phyloP scores from a whole-genome alignment of 805 yeast genomes.

The Metschnikowia chrysomelidarum region DNA sequence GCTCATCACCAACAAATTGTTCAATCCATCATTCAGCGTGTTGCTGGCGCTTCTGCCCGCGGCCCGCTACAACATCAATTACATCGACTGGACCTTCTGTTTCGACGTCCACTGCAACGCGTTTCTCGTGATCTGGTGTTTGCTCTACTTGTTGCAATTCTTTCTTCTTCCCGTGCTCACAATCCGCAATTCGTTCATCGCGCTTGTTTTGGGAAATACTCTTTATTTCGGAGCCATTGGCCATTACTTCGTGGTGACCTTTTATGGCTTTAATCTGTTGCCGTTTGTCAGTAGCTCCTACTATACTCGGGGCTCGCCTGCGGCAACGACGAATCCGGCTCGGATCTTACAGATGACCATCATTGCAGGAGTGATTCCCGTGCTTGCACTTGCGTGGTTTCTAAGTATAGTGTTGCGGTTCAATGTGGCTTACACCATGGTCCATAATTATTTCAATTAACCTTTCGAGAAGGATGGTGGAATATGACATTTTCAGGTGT shows the following conservation, averaged over 20 bases:
- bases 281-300: slow-evolving; percentile 29
- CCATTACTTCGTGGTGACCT: slow-evolving; percentile 76
- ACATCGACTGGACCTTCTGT: slow-evolving; percentile 89
- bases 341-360: slow-evolving; percentile 49
- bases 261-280: slow-evolving; percentile 70
- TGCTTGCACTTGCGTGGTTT: slow-evolving; percentile 56
- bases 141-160: slow-evolving; percentile 17
- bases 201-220: slow-evolving; percentile 72
- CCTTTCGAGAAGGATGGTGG: too few species aligned
- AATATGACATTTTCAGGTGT: neutral
- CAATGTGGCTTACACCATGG: slow-evolving; percentile 70
- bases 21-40: slow-evolving; percentile 34
- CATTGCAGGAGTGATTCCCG: slow-evolving; percentile 64
- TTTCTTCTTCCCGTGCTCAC: slow-evolving; percentile 61
- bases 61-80: slow-evolving; percentile 27
- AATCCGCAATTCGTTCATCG: slow-evolving; percentile 56
- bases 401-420: slow-evolving; percentile 60
- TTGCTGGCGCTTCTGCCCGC: slow-evolving; percentile 12
- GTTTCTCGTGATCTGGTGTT: slow-evolving; percentile 46
- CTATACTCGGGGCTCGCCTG: slow-evolving; percentile 15
- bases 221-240: slow-evolving; percentile 71
- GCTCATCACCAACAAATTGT: slow-evolving; percentile 64
- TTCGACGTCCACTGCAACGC: slow-evolving; percentile 89
- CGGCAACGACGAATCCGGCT: slow-evolving; percentile 41
- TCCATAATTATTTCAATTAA: slow-evolving; percentile 41